phyloP scores from a whole-genome alignment of 768 basidiomycete genomes.

The Naganishia antarctica region DNA sequence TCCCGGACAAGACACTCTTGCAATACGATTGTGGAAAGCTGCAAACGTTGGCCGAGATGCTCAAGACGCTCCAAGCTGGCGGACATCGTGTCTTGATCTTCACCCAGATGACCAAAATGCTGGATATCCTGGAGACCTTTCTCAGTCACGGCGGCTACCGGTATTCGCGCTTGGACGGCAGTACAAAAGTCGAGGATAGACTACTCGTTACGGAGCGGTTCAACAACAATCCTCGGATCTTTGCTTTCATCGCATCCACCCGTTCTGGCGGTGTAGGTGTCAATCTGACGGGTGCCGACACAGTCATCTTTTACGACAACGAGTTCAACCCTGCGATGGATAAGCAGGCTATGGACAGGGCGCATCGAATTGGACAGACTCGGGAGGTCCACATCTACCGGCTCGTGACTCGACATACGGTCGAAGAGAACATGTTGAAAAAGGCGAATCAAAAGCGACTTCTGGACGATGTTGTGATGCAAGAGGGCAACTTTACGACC shows the following conservation, averaged over 20 bases:
- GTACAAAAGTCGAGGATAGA: conserved; percentile 90
- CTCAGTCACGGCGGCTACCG: conserved; percentile 87
- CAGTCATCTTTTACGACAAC: conserved; percentile 52
- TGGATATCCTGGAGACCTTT: conserved; percentile 91
- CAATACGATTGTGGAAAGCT: conserved; percentile 97
- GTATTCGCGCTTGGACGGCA: conserved; percentile 88
- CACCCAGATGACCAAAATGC: conserved; percentile 91
- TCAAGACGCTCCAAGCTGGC: conserved; percentile 76
- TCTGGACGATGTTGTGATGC: conserved; percentile 84
- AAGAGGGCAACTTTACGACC: conserved; percentile 73
- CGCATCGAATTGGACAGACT: conserved; percentile 50
- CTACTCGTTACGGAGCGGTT: conserved; percentile 53
- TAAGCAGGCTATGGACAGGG: conserved; percentile 52
- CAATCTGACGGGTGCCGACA: conserved; percentile 59
- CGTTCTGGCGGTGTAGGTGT: conserved; percentile 71
- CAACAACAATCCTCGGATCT: conserved; percentile 51
- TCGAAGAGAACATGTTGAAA: conserved; percentile 91
- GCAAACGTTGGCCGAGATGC: conserved; percentile 70
- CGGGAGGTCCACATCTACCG: conserved; percentile 82
- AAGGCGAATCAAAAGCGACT: conserved; percentile 98
- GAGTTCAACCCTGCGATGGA: conserved; percentile 54
- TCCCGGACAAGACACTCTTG: conserved; percentile 79
- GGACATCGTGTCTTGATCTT: conserved; percentile 91
- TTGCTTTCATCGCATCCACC: conserved; percentile 52
- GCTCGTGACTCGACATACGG: conserved; percentile 72